phyloP scores from a whole-genome alignment of 257 asterid species.

The Jacaranda copaia region DNA sequence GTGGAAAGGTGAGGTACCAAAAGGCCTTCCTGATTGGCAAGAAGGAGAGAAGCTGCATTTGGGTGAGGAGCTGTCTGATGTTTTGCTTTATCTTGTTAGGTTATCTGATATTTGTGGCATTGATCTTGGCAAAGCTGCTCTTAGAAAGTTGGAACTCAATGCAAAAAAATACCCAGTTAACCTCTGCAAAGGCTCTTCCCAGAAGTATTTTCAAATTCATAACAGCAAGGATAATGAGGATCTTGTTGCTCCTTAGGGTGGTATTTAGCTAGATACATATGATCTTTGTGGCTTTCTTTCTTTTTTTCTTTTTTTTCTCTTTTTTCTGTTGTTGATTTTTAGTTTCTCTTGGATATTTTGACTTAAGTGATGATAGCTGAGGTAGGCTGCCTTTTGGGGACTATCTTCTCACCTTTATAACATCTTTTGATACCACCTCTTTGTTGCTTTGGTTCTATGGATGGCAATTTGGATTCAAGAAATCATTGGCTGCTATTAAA shows the following conservation, averaged over 20 bases:
- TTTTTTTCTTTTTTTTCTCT: not conserved
- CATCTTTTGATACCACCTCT: not conserved
- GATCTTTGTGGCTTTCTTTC: not conserved
- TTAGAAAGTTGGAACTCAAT: slow-evolving; percentile 58
- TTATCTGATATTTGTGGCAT: slow-evolving; percentile 66
- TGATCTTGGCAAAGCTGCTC: slow-evolving; percentile 66
- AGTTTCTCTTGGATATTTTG: not conserved
- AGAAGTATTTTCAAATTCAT: slow-evolving; percentile 32
- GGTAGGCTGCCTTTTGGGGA: not conserved
- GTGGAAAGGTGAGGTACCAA: slow-evolving; percentile 71
- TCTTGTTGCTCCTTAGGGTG: not conserved
- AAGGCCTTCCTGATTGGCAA: slow-evolving; percentile 60
- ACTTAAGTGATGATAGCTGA: not conserved
- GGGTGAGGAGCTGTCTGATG: slow-evolving; percentile 76
- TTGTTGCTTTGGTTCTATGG: not conserved
- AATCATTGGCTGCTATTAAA: not conserved
- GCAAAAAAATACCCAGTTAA: slow-evolving; percentile 59
- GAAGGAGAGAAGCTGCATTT: slow-evolving; percentile 58
- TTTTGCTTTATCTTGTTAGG: slow-evolving; percentile 59
- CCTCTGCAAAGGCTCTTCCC: slow-evolving; percentile 53
- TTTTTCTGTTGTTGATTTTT: not conserved
- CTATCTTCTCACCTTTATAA: not conserved
- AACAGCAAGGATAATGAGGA: slow-evolving; percentile 7
- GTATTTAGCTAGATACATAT: not conserved
- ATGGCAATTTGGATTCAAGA: not conserved